A percentile compares a stretch with the other conserved stretches of the same genome.
Conservation (phyloP, 202 grass and related monocot species). For the Setaria viridis region DNA sequence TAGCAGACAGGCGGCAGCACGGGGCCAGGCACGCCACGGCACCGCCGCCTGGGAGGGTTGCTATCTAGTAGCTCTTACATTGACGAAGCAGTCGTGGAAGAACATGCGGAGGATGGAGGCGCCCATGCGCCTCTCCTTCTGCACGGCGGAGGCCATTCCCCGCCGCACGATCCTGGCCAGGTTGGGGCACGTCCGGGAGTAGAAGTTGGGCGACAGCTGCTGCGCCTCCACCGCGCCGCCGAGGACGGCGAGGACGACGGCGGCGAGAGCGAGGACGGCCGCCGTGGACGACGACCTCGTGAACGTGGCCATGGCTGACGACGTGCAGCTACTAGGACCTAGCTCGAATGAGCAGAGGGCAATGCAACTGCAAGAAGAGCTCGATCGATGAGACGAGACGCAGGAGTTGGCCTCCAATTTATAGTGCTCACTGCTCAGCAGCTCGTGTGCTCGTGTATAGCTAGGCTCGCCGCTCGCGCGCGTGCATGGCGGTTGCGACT, state of each 20-base stretch:
- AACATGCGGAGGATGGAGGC: conserved; percentile 74
- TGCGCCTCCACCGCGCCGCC: conserved; percentile 35
- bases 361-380: neutral
- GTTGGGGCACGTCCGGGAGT: conserved; percentile 54
- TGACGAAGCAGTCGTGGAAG: conserved; percentile 91
- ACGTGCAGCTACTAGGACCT: too few relatives aligned
- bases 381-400: conserved; percentile 16
- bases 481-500: conserved; percentile 30
- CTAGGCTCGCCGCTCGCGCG: neutral
- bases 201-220: conserved; percentile 55
- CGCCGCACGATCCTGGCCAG: conserved; percentile 55
- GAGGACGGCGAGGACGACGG: conserved; percentile 27
- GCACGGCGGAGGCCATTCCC: conserved; percentile 51
- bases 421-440: conserved; percentile 6
- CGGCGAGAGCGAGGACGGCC: conserved; percentile 18
- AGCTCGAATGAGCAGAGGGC: neutral
- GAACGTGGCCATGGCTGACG: conserved; percentile 33
- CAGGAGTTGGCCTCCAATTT: conserved; percentile 33
- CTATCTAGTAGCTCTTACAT: conserved; percentile 22
- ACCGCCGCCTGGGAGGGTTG: too few relatives aligned
- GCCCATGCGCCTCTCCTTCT: conserved; percentile 62
- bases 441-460: neutral
- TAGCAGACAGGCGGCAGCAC: too few relatives aligned
- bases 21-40: too few relatives aligned
- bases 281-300: neutral